Percentiles rank a stretch among this genome's conserved stretches.
These are phyloP conservation scores for Globisporangium mamillatum DNA, from an alignment of 352 stramenopile genomes.

Conservation along the genomic window DNA sequence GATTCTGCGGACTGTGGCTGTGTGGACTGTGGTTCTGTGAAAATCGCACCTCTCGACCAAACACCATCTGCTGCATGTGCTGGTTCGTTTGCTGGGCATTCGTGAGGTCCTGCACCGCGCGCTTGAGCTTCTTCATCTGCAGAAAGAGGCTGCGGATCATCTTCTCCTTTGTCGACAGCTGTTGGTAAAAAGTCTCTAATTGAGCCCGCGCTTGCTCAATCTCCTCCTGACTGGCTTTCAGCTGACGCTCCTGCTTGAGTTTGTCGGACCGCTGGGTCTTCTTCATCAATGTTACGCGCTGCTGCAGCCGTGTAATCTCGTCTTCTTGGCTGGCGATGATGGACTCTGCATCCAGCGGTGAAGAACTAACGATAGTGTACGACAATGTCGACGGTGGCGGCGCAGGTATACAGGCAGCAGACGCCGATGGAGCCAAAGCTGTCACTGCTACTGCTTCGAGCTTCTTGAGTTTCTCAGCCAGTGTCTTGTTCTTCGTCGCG, in stretches of 20 bases:
- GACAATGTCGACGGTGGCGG: not conserved
- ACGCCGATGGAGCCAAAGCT: slow-evolving; percentile 6
- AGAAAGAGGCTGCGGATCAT: slow-evolving; percentile 56
- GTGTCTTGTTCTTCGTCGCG: slow-evolving; percentile 47
- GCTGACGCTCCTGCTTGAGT: slow-evolving; percentile 46
- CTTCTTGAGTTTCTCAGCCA: slow-evolving; percentile 41
- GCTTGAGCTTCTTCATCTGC: slow-evolving; percentile 78
- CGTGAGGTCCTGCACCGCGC: slow-evolving; percentile 49
- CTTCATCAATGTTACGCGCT: slow-evolving; percentile 62
- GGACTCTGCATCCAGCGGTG: slow-evolving; percentile 28
- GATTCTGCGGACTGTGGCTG: slow-evolving; percentile 14
- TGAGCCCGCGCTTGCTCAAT: slow-evolving; percentile 36
- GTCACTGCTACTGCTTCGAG: slow-evolving; percentile 27
- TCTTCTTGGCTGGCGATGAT: slow-evolving; percentile 65
- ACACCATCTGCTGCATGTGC: slow-evolving; percentile 39
- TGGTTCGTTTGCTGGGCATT: slow-evolving; percentile 53
- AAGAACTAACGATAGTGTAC: not conserved
- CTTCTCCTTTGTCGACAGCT: slow-evolving; percentile 59
- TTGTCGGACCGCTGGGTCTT: slow-evolving; percentile 49
- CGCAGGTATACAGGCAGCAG: slow-evolving; percentile 6
- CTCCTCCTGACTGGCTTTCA: slow-evolving; percentile 43
- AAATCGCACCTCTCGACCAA: slow-evolving; percentile 34
- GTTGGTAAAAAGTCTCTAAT: slow-evolving; percentile 48
- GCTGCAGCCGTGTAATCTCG: slow-evolving; percentile 58
- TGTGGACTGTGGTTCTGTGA: slow-evolving; percentile 15